Percentiles rank a stretch among this genome's conserved stretches.
Evolutionary conservation across 768 basidiomycete genomes (phyloP).

Genomic region (Suillus luteus): DNA sequence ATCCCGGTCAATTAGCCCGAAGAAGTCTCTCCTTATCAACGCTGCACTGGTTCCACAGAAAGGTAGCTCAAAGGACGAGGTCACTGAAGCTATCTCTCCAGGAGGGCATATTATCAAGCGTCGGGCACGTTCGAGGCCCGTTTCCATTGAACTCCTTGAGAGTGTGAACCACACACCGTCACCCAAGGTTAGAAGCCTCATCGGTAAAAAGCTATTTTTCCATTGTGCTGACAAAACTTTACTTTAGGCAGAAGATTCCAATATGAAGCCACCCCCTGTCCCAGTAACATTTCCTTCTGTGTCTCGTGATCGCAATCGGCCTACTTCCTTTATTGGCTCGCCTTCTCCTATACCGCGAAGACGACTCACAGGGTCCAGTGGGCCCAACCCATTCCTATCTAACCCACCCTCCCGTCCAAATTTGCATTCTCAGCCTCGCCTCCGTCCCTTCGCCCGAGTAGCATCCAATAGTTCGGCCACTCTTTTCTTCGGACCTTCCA

Average conservation of each 20-base stretch:
- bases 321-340: conserved; percentile 49
- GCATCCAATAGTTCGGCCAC: conserved; percentile 58
- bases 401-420: neutral
- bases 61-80: conserved; percentile 53
- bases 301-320: conserved; percentile 40
- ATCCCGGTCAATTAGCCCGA: conserved; percentile 32
- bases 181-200: conserved; percentile 27
- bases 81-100: conserved; percentile 70
- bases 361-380: conserved; percentile 46
- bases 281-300: conserved; percentile 41
- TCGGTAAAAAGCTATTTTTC: neutral
- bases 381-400: conserved; percentile 33
- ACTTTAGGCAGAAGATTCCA: conserved; percentile 4
- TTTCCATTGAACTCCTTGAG: conserved; percentile 66
- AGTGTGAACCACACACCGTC: conserved; percentile 48
- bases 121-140: conserved; percentile 70
- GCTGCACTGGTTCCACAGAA: conserved; percentile 33
- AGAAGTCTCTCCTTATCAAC: conserved; percentile 26
- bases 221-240: neutral
- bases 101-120: conserved; percentile 77
- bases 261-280: conserved; percentile 19
- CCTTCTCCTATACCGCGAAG: conserved; percentile 58
- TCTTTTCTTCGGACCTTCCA: conserved; percentile 62
- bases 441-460: conserved; percentile 47
- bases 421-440: conserved; percentile 29